Evolutionary conservation across 2,329 filamentous ascomycete genomes (phyloP), one percentile per base, ranked within the genome.

Genomic region (Pseudogymnoascus sp.): DNA sequence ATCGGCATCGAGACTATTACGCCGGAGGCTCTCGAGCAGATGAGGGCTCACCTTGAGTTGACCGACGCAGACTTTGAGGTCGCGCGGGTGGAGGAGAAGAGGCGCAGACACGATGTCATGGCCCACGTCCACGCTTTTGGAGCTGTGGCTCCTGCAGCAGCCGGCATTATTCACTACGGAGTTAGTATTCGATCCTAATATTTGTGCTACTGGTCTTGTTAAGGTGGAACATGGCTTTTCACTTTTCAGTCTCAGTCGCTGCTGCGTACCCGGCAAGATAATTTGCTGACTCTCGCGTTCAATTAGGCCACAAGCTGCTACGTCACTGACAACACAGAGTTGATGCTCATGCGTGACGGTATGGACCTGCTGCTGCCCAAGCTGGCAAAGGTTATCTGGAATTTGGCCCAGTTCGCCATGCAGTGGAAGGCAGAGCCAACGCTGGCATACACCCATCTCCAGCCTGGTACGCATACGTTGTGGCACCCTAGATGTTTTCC

Each of bases 151-250:
- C 90, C 90, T 0, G 87, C 84, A 35, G 91, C 91, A 8, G 90
- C 89, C 12, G 90, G 90, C 35, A 89, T 94, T 68, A 93, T 96
- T 64, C 92, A 96, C 74, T 85, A 82, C 74, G 88, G 87, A 67
- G 48, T 55, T 12, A 55, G 48, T 55, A 17, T 55, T 55, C 7
- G 15, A 35, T 9, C 5, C 9, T 9, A 7, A 13, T 35, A 85
- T 61, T 88, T 82, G 27, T 81, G 77, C 5, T 77, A 76, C 72
- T 78, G 77, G 70, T 62, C 29, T 60, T 60, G 21, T 12, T 12
- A 17, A 9, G 5, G 15, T 44, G 27, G 13, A 15, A 25, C 21
- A 36, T 42, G 17, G 67, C 70, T 33, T 70, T 69, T 13, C 65
- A 64, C 70, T 33, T 70, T 69, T 13, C 65, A 64, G 3, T 71